Base-by-base conservation (phyloP, 345 rosid species). In the Gossypioides kirkii region DNA sequence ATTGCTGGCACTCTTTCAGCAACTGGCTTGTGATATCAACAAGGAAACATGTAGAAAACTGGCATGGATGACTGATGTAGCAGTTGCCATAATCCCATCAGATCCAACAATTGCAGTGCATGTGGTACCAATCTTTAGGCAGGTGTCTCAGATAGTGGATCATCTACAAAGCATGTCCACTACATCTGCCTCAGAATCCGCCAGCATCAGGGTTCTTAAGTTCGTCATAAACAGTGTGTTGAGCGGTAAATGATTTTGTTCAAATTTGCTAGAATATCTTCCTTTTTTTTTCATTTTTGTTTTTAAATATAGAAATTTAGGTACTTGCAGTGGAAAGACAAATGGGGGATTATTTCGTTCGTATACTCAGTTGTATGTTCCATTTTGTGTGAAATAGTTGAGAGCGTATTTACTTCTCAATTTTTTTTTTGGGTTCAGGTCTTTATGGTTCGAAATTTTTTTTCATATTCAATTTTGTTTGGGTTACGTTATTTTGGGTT, bases 1-100 rank as follows among this genome's bases (percentile, higher is more conserved):
- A 52, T 74, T 90, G 32, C 84, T 90, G 20, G 86, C 93, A 13
- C 96, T 90, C 72, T 87, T 90, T n/a, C 96, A 90, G 83, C 96
- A 90, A 23, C 65, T 90, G 77, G 85, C 93, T 52, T 88, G 87
- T 69, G 96, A 87, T 78, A 74, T 90, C 45, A 79, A 62, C 76
- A 88, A 77, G 22, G 90, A 90, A 50, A 86, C 88, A 6, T 26
- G 81, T 0, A 82, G 74, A 73, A 90, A 90, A 77, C 63, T 90
- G 50, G 65, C 71, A 16, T 90, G 96, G 96, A 90, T 90, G 92
- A 85, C 88, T 12, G 91, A 86, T 25, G 88, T 88, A 45, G 89
- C 87, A 7, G 80, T 85, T 14, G 90, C 78, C 72, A 86, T 88
- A 79, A 81, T 77, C 79, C 89, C 92, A 2, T 73, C 74, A 6